Evolutionary conservation across 805 yeast species (phyloP), one percentile per base, ranked within the genome.

Genomic region (Metschnikowia koreensis): DNA sequence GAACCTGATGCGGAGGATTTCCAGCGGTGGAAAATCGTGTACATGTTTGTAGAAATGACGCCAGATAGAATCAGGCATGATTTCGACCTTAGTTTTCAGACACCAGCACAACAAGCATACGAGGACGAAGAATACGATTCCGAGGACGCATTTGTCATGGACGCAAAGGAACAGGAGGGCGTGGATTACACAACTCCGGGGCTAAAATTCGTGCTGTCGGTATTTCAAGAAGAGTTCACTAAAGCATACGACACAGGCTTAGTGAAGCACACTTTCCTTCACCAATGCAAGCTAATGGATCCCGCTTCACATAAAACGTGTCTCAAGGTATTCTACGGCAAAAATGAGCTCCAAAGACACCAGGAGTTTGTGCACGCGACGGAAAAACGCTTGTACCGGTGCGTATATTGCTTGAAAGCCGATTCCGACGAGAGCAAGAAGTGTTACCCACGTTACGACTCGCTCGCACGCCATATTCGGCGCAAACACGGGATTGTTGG

Each of bases 351-450:
- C 43, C 62, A 71, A 38, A 59, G 78, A 51, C 79, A 74, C 59
- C 77, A 74, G 54, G 79, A 74, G 54, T 74, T 73, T 61, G 78
- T 74, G 22, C 79, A 74, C 60, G 79, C 78, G 11, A 71, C 77
- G 22, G 66, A 68, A 47, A 74, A 73, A 58, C 70, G 68, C 50
- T 68, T 74, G 12, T 74, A 69, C 61, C 68, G 70, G 51, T 74
- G 79, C 58, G 62, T 69, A 11, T 74, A 72, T 50, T 74, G 79
- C 58, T 42, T 38, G 28, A 48, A 47, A n/a, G 60, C 71, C 27
- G 56, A 64, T 41, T 63, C 56, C 48, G 72, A 73, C 5, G 57
- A 66, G 9, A 69, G 66, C 51, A 67, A 71, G 0, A 77, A 73
- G 55, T 67, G 74, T 51, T 74, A 74, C 52, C 78, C 78, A 1